phyloP scores from a whole-genome alignment of 73 alveolate genomes.

The Uronychia binucleata region DNA sequence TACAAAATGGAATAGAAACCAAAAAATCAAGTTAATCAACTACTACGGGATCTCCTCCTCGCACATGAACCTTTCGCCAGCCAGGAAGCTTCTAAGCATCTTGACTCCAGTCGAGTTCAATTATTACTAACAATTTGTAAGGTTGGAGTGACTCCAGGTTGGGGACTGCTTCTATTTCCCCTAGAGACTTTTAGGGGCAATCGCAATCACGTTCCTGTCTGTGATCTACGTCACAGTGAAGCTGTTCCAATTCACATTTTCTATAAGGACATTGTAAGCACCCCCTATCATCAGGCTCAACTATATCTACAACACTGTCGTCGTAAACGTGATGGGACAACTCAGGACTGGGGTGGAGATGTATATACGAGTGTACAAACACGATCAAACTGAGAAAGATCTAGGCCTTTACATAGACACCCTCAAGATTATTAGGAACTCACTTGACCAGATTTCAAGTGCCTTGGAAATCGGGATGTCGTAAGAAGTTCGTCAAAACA shows the following conservation, averaged over 20 bases:
- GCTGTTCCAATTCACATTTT: not conserved
- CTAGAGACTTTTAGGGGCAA: not conserved
- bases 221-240: not conserved
- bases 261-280: not conserved
- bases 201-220: not conserved
- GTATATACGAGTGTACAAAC: not conserved
- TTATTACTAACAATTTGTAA: not conserved
- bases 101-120: not conserved
- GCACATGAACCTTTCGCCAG: not conserved
- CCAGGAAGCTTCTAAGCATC: not conserved
- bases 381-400: not conserved
- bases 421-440: not conserved
- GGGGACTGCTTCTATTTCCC: not conserved
- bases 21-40: not conserved
- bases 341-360: not conserved
- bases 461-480: not conserved
- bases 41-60: not conserved
- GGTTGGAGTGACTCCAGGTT: not conserved
- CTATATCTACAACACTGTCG: not conserved
- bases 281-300: not conserved
- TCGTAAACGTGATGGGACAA: not conserved
- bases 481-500: not conserved
- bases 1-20: too few relatives aligned
- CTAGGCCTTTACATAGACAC: not conserved
- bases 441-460: not conserved